Conservation (phyloP, 192 early-diverging fungal species). For the Chytriomyces confervae region DNA sequence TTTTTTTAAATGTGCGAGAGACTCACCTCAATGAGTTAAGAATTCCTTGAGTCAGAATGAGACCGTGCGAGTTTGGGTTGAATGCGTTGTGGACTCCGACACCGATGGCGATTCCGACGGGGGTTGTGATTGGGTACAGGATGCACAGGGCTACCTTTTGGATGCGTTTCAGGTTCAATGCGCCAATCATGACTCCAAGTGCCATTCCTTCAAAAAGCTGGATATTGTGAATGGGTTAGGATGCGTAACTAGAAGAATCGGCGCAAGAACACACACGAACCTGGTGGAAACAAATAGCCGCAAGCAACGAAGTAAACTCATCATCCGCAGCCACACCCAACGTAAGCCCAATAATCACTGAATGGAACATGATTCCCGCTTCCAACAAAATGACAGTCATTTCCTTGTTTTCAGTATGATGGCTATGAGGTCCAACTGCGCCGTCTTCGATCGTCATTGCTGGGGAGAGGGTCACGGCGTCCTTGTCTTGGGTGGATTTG, state of each 20-base stretch:
- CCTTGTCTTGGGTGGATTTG: background rate
- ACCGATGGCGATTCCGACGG: conserved; percentile 78
- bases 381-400: conserved; percentile 49
- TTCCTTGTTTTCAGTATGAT: conserved; percentile 6
- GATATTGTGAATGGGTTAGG: too few relatives aligned
- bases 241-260: too few relatives aligned
- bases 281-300: conserved; percentile 58
- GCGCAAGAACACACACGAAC: conserved; percentile 17
- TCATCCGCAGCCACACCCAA: conserved; percentile 40
- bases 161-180: background rate
- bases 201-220: conserved; percentile 46
- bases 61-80: conserved; percentile 55
- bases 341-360: conserved; percentile 42
- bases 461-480: background rate
- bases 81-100: conserved; percentile 70
- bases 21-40: conserved; percentile 61
- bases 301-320: conserved; percentile 47
- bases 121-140: conserved; percentile 75
- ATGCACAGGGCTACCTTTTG: conserved; percentile 15
- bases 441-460: background rate
- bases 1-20: too few relatives aligned
- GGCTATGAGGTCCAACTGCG: background rate
- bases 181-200: conserved; percentile 32
- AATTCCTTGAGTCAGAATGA: conserved; percentile 74
- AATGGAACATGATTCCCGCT: conserved; percentile 53